phyloP scores from a whole-genome alignment of 202 grass and related monocot species.

The Zizania palustris region DNA sequence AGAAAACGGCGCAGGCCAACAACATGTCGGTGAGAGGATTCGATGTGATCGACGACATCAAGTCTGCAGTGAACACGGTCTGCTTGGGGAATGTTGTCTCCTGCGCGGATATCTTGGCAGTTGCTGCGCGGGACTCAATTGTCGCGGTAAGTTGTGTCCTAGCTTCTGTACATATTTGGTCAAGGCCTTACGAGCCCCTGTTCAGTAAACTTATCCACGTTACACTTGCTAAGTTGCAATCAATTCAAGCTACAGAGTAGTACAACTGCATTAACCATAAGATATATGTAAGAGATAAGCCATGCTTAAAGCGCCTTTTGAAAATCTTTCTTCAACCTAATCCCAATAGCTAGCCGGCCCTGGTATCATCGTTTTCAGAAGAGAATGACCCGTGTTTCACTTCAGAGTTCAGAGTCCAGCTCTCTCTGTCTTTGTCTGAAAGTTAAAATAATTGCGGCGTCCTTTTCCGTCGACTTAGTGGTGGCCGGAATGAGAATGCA shows the following conservation, averaged over 20 bases:
- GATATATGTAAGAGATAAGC: not conserved
- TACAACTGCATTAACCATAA: not conserved
- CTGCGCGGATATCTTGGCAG: slow-evolving; percentile 73
- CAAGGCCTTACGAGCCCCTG: not conserved
- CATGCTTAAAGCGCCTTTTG: slow-evolving; percentile 18
- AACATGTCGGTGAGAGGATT: slow-evolving; percentile 72
- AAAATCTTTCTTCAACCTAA: slow-evolving; percentile 8
- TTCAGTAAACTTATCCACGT: slow-evolving; percentile 15
- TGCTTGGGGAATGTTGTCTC: slow-evolving; percentile 73
- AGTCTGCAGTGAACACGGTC: slow-evolving; percentile 47
- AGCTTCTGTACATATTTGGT: not conserved
- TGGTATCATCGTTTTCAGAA: slow-evolving; percentile 3
- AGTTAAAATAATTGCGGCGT: not conserved
- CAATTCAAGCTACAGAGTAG: not conserved
- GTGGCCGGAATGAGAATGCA: not conserved
- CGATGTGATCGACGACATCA: slow-evolving; percentile 72
- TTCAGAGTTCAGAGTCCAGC: not conserved
- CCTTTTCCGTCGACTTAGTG: not conserved
- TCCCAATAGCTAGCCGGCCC: not conserved
- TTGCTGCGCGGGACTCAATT: slow-evolving; percentile 73
- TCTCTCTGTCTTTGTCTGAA: not conserved
- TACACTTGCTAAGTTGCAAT: not conserved
- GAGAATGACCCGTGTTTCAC: not conserved
- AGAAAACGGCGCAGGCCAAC: slow-evolving; percentile 78
- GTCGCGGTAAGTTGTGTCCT: slow-evolving; percentile 56